phyloP scores from a whole-genome alignment of 352 stramenopile genomes.

The Phytophthora chlamydospora region DNA sequence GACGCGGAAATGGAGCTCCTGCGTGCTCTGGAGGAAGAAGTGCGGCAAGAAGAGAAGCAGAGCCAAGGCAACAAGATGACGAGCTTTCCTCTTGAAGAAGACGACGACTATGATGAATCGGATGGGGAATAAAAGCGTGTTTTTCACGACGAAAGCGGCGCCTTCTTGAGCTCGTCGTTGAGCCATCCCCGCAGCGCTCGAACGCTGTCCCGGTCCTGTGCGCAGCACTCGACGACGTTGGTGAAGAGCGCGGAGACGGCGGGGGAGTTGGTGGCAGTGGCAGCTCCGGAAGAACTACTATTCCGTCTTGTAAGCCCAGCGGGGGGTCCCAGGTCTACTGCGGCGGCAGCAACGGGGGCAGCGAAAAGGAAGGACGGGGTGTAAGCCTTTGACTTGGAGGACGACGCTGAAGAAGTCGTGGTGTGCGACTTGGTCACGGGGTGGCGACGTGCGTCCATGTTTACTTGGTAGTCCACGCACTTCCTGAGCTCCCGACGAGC shows the following conservation, averaged over 20 bases:
- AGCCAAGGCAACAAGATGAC: slow-evolving; percentile 18
- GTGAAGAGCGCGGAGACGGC: slow-evolving; percentile 44
- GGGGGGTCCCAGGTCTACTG: slow-evolving; percentile 2
- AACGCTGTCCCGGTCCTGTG: slow-evolving; percentile 52
- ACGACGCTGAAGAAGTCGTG: slow-evolving; percentile 4
- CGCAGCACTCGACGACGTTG: slow-evolving; percentile 53
- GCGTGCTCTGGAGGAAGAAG: slow-evolving; percentile 43
- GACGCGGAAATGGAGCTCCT: slow-evolving; percentile 42
- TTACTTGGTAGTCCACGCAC: slow-evolving; percentile 56
- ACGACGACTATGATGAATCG: slow-evolving; percentile 45
- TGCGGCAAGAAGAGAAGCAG: slow-evolving; percentile 31
- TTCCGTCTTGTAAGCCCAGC: slow-evolving; percentile 7
- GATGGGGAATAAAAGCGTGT: slow-evolving; percentile 28
- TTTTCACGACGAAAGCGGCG: not conserved
- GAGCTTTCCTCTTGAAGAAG: slow-evolving; percentile 17
- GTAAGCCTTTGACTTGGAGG: slow-evolving; percentile 7
- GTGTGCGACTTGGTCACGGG: slow-evolving; percentile 21
- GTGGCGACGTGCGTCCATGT: slow-evolving; percentile 47
- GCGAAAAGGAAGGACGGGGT: slow-evolving; percentile 12
- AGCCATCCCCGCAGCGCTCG: slow-evolving; percentile 43
- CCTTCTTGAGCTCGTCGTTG: slow-evolving; percentile 55
- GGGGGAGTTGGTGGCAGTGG: slow-evolving; percentile 11
- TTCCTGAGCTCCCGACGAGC: slow-evolving; percentile 55
- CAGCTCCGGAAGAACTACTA: slow-evolving; percentile 2
- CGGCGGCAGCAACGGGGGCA: slow-evolving; percentile 8